Evolutionary conservation across 108 stramenopile species (phyloP).

Genomic region (Skeletonema grethae): DNA sequence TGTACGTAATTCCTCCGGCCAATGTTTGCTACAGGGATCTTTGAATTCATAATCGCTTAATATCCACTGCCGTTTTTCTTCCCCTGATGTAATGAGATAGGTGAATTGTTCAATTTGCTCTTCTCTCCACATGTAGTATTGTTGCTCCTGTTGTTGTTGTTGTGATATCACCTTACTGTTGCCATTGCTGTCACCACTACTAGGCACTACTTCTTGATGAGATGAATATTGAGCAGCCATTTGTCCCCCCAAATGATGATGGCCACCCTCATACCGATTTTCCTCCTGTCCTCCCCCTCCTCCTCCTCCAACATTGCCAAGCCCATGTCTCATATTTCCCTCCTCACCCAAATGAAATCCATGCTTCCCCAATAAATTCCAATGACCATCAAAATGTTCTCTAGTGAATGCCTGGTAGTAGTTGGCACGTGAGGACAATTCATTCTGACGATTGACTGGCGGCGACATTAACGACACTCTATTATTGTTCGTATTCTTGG

Average conservation of each 20-base stretch:
- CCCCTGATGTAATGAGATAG: conserved; percentile 72
- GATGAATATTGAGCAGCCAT: conserved; percentile 17
- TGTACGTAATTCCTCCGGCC: conserved; percentile 56
- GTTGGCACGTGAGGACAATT: conserved; percentile 69
- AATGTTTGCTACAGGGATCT: conserved; percentile 60
- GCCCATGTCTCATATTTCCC: conserved; percentile 18
- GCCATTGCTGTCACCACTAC: background rate
- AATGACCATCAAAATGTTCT: conserved; percentile 80
- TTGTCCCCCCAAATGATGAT: conserved; percentile 40
- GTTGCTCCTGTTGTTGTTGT: background rate
- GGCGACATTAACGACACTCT: conserved; percentile 53
- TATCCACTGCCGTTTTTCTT: conserved; percentile 77
- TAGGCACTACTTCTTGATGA: background rate
- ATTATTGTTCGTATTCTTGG: background rate
- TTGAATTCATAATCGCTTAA: conserved; percentile 80
- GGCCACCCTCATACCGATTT: conserved; percentile 35
- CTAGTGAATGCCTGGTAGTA: conserved; percentile 75
- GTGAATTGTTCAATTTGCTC: conserved; percentile 67
- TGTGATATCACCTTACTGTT: background rate
- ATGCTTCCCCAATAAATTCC: conserved; percentile 59
- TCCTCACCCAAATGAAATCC: conserved; percentile 46
- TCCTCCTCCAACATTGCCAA: conserved; percentile 12
- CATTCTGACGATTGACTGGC: conserved; percentile 78
- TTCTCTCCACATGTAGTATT: conserved; percentile 58
- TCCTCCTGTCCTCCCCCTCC: conserved; percentile 7